These are phyloP conservation scores for Delphinella strobiligena DNA, from an alignment of 2,329 filamentous ascomycete genomes.

Conservation along the genomic window DNA sequence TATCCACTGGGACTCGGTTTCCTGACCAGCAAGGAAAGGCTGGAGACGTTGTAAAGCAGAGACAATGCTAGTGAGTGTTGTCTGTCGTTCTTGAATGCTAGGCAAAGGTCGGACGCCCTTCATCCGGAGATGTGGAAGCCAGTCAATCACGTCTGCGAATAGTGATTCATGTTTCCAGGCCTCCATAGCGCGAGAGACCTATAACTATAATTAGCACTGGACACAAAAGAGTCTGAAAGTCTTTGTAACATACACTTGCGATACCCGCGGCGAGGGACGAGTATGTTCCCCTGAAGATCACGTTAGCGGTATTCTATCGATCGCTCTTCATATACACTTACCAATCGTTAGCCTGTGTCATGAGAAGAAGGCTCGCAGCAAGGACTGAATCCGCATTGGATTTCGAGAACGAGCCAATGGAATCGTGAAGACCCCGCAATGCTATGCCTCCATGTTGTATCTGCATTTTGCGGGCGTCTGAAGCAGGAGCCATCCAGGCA, in stretches of 20 bases:
- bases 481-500: slow-evolving; percentile 76
- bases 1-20: slow-evolving; percentile 36
- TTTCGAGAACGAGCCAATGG: slow-evolving; percentile 72
- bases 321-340: slow-evolving; percentile 35
- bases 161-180: slow-evolving; percentile 82
- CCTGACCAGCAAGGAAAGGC: slow-evolving; percentile 29
- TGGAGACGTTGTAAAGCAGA: slow-evolving; percentile 31
- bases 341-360: slow-evolving; percentile 96
- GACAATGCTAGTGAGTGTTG: slow-evolving; percentile 28
- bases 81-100: slow-evolving; percentile 7
- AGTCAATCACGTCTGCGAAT: slow-evolving; percentile 63
- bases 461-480: slow-evolving; percentile 74
- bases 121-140: slow-evolving; percentile 1
- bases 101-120: slow-evolving; percentile 2
- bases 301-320: slow-evolving; percentile 8
- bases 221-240: neutral
- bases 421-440: slow-evolving; percentile 75
- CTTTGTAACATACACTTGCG: slow-evolving; percentile 54
- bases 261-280: slow-evolving; percentile 85
- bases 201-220: slow-evolving; percentile 13
- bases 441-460: slow-evolving; percentile 82
- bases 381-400: slow-evolving; percentile 84
- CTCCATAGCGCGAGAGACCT: slow-evolving; percentile 87
- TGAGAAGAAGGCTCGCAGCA: slow-evolving; percentile 80
- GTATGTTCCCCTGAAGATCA: slow-evolving; percentile 64